Evolutionary conservation across 2,329 filamentous ascomycete genomes (phyloP).

Genomic region (Orbilia ellipsospora): DNA sequence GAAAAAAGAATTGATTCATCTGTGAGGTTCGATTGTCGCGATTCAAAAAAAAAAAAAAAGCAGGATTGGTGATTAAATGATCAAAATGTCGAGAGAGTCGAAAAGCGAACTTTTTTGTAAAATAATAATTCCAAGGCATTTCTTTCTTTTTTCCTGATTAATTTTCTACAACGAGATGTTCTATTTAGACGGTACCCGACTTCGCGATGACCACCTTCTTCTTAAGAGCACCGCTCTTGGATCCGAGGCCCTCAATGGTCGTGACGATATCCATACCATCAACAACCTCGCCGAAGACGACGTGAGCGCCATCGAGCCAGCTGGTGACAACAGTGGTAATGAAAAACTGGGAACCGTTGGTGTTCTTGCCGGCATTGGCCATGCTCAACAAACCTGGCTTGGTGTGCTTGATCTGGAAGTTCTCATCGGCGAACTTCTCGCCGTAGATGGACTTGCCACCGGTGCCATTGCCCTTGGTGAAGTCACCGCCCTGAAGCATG

Average conservation of each 20-base stretch:
- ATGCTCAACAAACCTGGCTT: constrained; percentile 94
- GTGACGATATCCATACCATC: constrained; percentile 81
- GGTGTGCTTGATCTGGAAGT: constrained; percentile 95
- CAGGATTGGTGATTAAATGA: neutral
- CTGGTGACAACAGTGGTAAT: constrained; percentile 94
- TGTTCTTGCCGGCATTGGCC: constrained; percentile 92
- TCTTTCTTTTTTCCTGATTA: neutral
- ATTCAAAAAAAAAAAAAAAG: neutral
- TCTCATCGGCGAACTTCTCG: constrained; percentile 85
- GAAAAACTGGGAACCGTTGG: constrained; percentile 99
- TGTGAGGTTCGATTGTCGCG: neutral
- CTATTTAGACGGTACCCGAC: constrained; percentile 33
- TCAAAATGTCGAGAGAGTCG: too few species aligned
- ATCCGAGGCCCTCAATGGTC: constrained; percentile 25
- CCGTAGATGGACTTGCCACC: constrained; percentile 72
- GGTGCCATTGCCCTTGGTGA: constrained; percentile 76
- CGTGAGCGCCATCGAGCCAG: constrained; percentile 85
- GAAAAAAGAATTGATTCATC: too few species aligned
- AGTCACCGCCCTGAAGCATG: constrained; percentile 93
- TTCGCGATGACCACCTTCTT: constrained; percentile 23
- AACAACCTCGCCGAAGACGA: constrained; percentile 88
- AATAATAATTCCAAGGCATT: neutral
- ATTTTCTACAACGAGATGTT: neutral
- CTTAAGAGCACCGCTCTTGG: constrained; percentile 17
- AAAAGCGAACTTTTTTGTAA: too few species aligned